phyloP scores from a whole-genome alignment of 805 yeast species.

The Metschnikowia picachoensis region DNA sequence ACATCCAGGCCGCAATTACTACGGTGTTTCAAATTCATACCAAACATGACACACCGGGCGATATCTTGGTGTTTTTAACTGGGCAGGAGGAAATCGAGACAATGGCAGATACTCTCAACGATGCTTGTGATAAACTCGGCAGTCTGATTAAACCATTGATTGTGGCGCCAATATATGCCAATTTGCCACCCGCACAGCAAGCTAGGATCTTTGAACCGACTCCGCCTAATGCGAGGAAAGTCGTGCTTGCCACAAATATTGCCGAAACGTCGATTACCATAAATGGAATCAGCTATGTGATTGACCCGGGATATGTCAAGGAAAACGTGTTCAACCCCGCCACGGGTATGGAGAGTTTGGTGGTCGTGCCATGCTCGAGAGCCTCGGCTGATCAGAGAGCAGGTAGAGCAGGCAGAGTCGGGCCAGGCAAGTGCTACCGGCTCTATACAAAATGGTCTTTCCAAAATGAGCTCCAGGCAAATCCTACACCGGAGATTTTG shows the following conservation, averaged over 20 bases:
- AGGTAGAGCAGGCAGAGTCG: slow-evolving; percentile 47
- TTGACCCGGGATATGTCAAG: slow-evolving; percentile 45
- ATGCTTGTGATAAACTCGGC: slow-evolving; percentile 63
- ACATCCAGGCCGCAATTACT: slow-evolving; percentile 82
- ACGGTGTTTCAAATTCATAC: slow-evolving; percentile 85
- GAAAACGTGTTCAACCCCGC: slow-evolving; percentile 40
- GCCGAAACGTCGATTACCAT: slow-evolving; percentile 52
- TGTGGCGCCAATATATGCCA: slow-evolving; percentile 87
- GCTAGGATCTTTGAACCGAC: slow-evolving; percentile 81
- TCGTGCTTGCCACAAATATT: slow-evolving; percentile 91
- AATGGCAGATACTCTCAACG: slow-evolving; percentile 65
- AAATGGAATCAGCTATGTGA: slow-evolving; percentile 40
- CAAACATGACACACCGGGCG: slow-evolving; percentile 66
- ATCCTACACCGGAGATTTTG: slow-evolving; percentile 89
- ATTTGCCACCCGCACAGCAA: slow-evolving; percentile 83
- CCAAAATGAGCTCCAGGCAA: slow-evolving; percentile 67
- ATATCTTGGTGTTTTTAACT: slow-evolving; percentile 83
- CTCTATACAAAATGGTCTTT: slow-evolving; percentile 83
- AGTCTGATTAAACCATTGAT: slow-evolving; percentile 56
- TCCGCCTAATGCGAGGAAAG: slow-evolving; percentile 73
- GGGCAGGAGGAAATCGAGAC: slow-evolving; percentile 96
- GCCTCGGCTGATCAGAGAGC: slow-evolving; percentile 47
- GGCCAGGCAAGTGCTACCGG: slow-evolving; percentile 57
- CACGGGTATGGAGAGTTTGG: slow-evolving; percentile 45
- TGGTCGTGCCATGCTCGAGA: slow-evolving; percentile 42